Conservation (phyloP, 2,329 filamentous ascomycete species). For the Fusarium sp. region DNA sequence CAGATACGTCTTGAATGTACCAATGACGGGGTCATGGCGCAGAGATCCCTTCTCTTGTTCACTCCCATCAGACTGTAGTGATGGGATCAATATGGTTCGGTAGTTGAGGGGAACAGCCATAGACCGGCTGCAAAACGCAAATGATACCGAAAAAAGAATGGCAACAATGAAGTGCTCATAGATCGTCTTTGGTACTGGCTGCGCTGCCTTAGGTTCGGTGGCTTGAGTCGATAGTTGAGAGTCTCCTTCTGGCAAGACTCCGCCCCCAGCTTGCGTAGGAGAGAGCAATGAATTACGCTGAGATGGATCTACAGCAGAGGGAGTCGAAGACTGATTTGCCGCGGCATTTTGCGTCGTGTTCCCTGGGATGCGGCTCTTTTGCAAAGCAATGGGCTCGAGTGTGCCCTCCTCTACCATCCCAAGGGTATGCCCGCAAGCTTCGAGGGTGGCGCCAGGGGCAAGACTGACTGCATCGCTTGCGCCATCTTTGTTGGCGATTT, state of each 20-base stretch:
- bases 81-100: constrained; percentile 65
- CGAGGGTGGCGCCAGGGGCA: constrained; percentile 58
- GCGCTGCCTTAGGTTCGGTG: constrained; percentile 43
- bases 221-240: constrained; percentile 49
- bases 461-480: constrained; percentile 41
- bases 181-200: constrained; percentile 57
- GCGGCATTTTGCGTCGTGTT: constrained; percentile 62
- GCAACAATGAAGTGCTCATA: constrained; percentile 71
- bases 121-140: constrained; percentile 64
- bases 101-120: constrained; percentile 69
- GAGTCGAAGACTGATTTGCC: constrained; percentile 62
- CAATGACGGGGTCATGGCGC: constrained; percentile 56
- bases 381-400: constrained; percentile 66
- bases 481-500: constrained; percentile 61
- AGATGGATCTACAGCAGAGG: constrained; percentile 57
- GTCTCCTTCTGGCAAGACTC: constrained; percentile 48
- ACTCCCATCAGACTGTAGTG: constrained; percentile 32
- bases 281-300: constrained; percentile 47
- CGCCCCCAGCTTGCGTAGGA: constrained; percentile 31
- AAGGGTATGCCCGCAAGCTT: constrained; percentile 62
- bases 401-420: constrained; percentile 64
- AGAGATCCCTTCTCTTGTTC: constrained; percentile 35
- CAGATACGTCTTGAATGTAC: constrained; percentile 68
- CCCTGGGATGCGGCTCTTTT: constrained; percentile 60
- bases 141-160: constrained; percentile 66